These are phyloP conservation scores for Eucalyptus microcorys DNA, from an alignment of 345 rosid species.

Conservation along the genomic window DNA sequence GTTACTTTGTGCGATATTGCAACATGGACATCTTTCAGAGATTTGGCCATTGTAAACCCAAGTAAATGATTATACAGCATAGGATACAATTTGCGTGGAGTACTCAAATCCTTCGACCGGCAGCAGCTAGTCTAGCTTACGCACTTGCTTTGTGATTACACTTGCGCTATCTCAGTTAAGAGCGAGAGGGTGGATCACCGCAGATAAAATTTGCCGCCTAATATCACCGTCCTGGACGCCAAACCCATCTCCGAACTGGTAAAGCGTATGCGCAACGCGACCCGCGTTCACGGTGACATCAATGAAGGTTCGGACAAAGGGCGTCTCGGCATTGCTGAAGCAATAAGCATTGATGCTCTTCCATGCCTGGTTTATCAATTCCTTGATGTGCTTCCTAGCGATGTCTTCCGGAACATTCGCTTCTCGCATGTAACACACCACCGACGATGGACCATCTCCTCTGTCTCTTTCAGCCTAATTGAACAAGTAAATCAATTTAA, in stretches of 20 bases:
- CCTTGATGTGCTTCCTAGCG: slow-evolving; percentile 13
- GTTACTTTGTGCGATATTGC: not conserved
- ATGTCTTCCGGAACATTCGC: slow-evolving; percentile 12
- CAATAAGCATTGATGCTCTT: slow-evolving; percentile 20
- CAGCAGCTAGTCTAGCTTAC: not conserved
- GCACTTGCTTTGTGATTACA: not conserved
- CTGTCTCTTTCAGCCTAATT: slow-evolving; percentile 39
- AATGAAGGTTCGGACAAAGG: slow-evolving; percentile 2
- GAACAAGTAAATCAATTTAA: not conserved
- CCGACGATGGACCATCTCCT: slow-evolving; percentile 38
- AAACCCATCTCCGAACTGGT: slow-evolving; percentile 37
- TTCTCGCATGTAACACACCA: slow-evolving; percentile 27
- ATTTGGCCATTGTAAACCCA: not conserved
- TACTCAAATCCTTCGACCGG: not conserved
- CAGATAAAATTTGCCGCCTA: slow-evolving; percentile 7
- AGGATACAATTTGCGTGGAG: not conserved
- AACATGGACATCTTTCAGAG: not conserved
- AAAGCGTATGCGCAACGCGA: slow-evolving; percentile 22
- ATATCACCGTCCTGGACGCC: slow-evolving; percentile 27
- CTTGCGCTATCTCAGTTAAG: not conserved
- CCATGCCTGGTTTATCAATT: slow-evolving; percentile 15
- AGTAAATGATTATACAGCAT: not conserved
- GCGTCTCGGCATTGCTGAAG: not conserved
- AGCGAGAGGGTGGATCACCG: slow-evolving; percentile 13
- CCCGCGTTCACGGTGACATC: slow-evolving; percentile 11